Conservation (phyloP, 192 early-diverging fungal species). For the Coemansia sp. region DNA sequence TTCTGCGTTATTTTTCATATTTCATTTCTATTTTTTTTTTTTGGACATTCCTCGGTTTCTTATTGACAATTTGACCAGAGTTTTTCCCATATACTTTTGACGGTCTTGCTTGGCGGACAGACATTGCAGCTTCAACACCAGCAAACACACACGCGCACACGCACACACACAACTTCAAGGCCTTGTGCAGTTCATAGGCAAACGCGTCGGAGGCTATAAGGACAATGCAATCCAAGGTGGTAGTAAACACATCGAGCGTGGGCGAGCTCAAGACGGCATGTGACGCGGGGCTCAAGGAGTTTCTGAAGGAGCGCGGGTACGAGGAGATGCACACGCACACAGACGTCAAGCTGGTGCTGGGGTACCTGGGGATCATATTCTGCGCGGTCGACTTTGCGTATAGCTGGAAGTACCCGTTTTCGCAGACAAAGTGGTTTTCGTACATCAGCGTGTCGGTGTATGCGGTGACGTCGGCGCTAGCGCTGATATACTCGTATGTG, state of each 20-base stretch:
- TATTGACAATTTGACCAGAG: too few relatives aligned
- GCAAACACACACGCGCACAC: too few relatives aligned
- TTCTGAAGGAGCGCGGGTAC: conserved; percentile 56
- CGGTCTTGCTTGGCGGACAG: too few relatives aligned
- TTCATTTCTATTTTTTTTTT: not conserved
- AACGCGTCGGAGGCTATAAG: too few relatives aligned
- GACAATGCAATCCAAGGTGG: conserved; percentile 23
- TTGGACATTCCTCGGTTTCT: too few relatives aligned
- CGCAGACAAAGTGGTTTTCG: conserved; percentile 64
- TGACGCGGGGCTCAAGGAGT: conserved; percentile 64
- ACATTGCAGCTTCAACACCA: too few relatives aligned
- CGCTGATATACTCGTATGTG: conserved; percentile 60
- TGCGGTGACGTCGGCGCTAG: conserved; percentile 45
- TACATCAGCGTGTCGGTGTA: conserved; percentile 62
- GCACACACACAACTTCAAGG: too few relatives aligned
- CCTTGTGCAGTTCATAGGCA: too few relatives aligned
- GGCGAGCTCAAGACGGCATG: conserved; percentile 65
- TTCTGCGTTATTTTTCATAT: not conserved
- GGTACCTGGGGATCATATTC: conserved; percentile 74
- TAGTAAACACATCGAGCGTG: conserved; percentile 55
- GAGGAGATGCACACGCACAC: conserved; percentile 78
- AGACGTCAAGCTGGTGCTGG: conserved; percentile 79
- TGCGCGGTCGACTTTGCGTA: conserved; percentile 73
- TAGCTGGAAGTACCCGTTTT: conserved; percentile 69
- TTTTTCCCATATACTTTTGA: too few relatives aligned